phyloP scores from a whole-genome alignment of 768 basidiomycete species.

The Auriscalpium microsporum region DNA sequence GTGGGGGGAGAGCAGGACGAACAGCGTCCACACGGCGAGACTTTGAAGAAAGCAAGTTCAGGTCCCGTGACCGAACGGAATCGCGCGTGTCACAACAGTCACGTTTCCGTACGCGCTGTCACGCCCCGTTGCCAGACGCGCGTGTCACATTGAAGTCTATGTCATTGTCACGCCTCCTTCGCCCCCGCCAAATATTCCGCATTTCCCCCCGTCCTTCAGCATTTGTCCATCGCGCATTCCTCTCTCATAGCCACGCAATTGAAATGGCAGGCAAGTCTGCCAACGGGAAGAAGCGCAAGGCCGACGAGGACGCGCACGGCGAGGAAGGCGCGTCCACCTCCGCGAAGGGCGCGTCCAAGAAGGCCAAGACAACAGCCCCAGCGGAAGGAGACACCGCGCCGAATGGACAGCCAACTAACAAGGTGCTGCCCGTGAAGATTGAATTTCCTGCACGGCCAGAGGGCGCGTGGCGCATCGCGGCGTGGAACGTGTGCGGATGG shows the following conservation, averaged over 20 bases:
- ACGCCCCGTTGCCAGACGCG: too few relatives aligned
- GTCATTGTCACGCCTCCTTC: too few relatives aligned
- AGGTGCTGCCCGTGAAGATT: constrained; percentile 56
- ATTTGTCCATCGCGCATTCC: not conserved
- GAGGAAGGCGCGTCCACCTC: not conserved
- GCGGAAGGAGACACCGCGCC: constrained; percentile 15
- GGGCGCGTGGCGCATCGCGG: constrained; percentile 46
- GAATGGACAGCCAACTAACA: constrained; percentile 66
- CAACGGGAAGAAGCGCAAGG: constrained; percentile 10
- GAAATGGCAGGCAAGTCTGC: not conserved
- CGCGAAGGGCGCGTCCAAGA: constrained; percentile 2
- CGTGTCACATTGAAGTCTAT: too few relatives aligned
- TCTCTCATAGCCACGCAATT: constrained; percentile 1
- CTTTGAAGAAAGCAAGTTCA: too few relatives aligned
- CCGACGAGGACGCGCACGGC: not conserved
- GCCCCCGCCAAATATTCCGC: too few relatives aligned
- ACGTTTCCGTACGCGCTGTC: too few relatives aligned
- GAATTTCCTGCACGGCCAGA: constrained; percentile 40
- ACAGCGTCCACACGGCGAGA: too few relatives aligned
- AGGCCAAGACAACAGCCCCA: constrained; percentile 6
- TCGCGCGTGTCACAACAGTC: too few relatives aligned
- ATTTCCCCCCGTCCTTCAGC: too few relatives aligned
- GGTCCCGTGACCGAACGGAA: too few relatives aligned
- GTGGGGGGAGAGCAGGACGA: too few relatives aligned
- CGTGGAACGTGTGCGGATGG: constrained; percentile 80